Conservation (phyloP, 306 rosid genomes). For the Canavalia gladiata region DNA sequence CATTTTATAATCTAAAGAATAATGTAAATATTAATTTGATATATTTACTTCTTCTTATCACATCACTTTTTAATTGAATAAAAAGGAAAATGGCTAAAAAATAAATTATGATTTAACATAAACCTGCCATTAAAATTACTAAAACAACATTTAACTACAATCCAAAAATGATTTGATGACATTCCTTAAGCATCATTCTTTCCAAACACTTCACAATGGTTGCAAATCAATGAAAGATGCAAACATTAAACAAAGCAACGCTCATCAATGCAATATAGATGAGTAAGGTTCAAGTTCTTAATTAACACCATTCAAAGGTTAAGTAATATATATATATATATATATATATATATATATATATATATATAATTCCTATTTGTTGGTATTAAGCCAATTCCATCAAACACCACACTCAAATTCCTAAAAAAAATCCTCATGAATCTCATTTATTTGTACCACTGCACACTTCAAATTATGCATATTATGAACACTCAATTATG, state of each 20-base stretch:
- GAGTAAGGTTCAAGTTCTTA: not conserved
- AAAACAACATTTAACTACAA: too few relatives aligned
- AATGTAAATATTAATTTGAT: too few relatives aligned
- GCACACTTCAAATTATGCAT: not conserved
- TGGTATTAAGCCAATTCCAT: slow-evolving; percentile 1
- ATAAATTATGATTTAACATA: too few relatives aligned
- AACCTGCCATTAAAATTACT: too few relatives aligned
- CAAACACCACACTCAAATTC: not conserved
- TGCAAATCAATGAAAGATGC: slow-evolving; percentile 30
- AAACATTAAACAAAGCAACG: not conserved
- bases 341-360: too few relatives aligned
- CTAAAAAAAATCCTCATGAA: not conserved
- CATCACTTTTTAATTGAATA: too few relatives aligned
- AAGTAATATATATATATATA: not conserved
- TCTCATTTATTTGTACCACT: not conserved
- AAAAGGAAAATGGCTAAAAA: too few relatives aligned
- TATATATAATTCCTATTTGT: slow-evolving; percentile 2
- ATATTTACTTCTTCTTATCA: too few relatives aligned
- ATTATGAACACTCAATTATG: too few relatives aligned
- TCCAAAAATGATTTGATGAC: slow-evolving; percentile 43
- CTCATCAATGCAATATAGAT: not conserved
- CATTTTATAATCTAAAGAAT: too few relatives aligned
- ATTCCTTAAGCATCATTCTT: slow-evolving; percentile 58
- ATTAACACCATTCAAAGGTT: slow-evolving; percentile 16
- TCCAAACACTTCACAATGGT: slow-evolving; percentile 35